Percentiles rank a stretch among this genome's conserved stretches.
Conservation (phyloP, 345 rosid species). For the Citrus maxima region DNA sequence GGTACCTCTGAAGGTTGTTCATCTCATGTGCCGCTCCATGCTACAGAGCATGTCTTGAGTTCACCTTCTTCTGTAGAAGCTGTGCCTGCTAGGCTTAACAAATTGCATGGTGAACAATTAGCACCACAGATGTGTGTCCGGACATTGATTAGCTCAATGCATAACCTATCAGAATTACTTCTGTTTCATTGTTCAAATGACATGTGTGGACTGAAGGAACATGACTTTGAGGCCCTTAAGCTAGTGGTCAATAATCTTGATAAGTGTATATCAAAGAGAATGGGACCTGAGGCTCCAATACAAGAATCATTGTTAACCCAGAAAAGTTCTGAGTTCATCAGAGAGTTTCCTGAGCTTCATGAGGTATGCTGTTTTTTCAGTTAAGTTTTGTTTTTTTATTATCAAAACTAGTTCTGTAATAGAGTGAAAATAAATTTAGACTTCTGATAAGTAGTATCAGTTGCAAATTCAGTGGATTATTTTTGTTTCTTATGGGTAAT, state of each 20-base stretch:
- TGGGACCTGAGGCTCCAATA: constrained; percentile 21
- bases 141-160: constrained; percentile 49
- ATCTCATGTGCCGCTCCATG: constrained; percentile 38
- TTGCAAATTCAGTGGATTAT: not conserved
- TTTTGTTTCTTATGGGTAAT: not conserved
- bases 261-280: constrained; percentile 42
- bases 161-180: constrained; percentile 71
- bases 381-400: not conserved
- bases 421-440: too few relatives aligned
- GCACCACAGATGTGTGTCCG: constrained; percentile 29
- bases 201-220: constrained; percentile 46
- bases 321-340: constrained; percentile 17
- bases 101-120: constrained; percentile 20
- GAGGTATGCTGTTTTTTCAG: constrained; percentile 42
- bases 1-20: constrained; percentile 29
- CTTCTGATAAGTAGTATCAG: not conserved
- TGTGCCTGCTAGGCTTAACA: constrained; percentile 21
- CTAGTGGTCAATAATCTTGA: constrained; percentile 55
- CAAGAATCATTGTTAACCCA: constrained; percentile 29
- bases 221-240: constrained; percentile 52
- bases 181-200: constrained; percentile 52
- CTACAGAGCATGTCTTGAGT: constrained; percentile 25
- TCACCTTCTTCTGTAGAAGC: constrained; percentile 34
- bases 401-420: not conserved
- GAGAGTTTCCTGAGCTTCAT: constrained; percentile 26